Evolutionary conservation across 1,284 basidiomycete species (phyloP).

Genomic region (Tetrapyrgos nigripes): DNA sequence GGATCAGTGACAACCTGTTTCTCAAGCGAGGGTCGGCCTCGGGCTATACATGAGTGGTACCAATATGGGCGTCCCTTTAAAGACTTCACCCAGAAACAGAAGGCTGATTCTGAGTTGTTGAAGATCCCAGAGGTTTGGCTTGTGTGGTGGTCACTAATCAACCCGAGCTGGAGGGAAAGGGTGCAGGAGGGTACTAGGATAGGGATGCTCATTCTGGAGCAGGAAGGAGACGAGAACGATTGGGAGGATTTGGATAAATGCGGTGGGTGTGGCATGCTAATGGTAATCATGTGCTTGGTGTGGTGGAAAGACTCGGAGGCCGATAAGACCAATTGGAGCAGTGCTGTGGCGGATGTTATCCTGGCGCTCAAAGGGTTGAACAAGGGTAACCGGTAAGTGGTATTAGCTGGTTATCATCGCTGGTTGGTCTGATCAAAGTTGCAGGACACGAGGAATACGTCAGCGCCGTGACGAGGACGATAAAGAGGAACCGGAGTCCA

Average conservation of each 20-base stretch:
- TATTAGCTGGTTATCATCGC: too few relatives aligned
- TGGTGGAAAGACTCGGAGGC: background rate
- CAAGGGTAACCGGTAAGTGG: too few relatives aligned
- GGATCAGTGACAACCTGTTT: background rate
- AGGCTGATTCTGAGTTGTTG: background rate
- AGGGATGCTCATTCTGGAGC: background rate
- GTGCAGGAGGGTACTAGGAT: background rate
- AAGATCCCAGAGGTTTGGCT: background rate
- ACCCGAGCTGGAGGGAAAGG: background rate
- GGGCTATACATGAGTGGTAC: background rate
- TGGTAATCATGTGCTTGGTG: background rate
- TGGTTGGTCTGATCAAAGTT: too few relatives aligned
- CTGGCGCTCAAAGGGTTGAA: too few relatives aligned
- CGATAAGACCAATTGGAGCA: too few relatives aligned
- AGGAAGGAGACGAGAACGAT: background rate
- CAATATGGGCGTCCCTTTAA: background rate
- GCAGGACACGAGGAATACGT: too few relatives aligned
- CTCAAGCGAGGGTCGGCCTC: background rate
- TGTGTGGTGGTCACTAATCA: background rate
- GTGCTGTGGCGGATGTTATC: too few relatives aligned
- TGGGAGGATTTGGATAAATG: background rate
- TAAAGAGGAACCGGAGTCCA: too few relatives aligned
- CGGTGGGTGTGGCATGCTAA: background rate
- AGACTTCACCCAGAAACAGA: background rate
- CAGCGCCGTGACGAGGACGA: too few relatives aligned